Evolutionary conservation across 352 stramenopile genomes (phyloP), one percentile per base, ranked within the genome.

Genomic region (Aphanomyces invadans): DNA sequence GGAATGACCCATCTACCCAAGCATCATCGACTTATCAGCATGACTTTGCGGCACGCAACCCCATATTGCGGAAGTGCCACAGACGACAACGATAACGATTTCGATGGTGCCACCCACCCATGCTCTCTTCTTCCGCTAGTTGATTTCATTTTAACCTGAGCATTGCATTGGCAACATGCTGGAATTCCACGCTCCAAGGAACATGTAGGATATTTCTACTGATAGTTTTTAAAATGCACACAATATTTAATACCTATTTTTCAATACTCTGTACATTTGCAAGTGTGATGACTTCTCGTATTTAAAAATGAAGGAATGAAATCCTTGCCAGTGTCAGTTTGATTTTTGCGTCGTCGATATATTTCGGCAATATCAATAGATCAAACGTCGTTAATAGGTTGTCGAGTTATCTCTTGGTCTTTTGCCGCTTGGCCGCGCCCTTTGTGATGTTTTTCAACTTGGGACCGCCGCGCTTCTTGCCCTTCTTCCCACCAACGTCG

Each of bases 381-480:
- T 28, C 5, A 36, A 12, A 15, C 53, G 33, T 71, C 15, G 7
- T 42, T 42, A 42, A 15, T 32, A 53, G 23, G 19, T 63, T 46
- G 21, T 63, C 26, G 19, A 49, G 55, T 52, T 67, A 70, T 70
- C n/a, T 67, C 31, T 86, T 86, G 72, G 81, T 87, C 32, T 57
- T 86, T 65, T 78, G 76, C 44, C 59, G 62, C 33, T 75, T 75
- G 39, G 71, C 71, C n/a, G 72, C 67, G 17, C 82, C 82, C 73
- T 90, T 90, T 67, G 82, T 89, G 57, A 90, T 74, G 68, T 86
- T 87, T 68, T 86, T 82, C 25, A 89, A 65, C 68, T 88, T 87
- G 70, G 71, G 70, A 23, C 67, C 71, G 36, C 36, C 36, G 26
- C 69, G 49, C 73, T 44, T 83, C 75, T 21, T 74, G 70, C 4